Evolutionary conservation across 2,329 filamentous ascomycete genomes (phyloP), one percentile per base, ranked within the genome.

Genomic region (Tolypocladium inflatum): DNA sequence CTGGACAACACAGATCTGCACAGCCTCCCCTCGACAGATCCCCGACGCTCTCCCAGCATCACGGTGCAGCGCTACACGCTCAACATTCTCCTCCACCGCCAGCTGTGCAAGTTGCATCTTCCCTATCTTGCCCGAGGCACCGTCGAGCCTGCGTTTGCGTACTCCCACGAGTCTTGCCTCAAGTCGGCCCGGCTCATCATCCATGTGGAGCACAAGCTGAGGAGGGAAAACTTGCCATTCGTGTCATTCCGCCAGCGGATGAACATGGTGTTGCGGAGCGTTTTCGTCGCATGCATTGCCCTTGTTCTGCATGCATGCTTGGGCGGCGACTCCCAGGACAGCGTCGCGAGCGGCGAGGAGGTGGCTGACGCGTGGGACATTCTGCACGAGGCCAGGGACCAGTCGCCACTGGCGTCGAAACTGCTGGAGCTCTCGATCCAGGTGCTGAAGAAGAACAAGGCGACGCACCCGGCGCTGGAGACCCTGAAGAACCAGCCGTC

Each of bases 91-190:
- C 57, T 71, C 3, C 65, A 71, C 23, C 70, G 70, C 1, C 69
- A 73, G 45, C 63, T 69, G 11, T 73, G 70, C 59, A 73, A 70
- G 56, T 60, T 73, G 11, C 71, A 73, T 55, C 64, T 73, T 9
- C 71, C 71, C 6, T 73, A 68, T 55, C 59, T 73, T 9, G 69
- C 70, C 3, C 67, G 70, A 33, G 70, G 71, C 4, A 66, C 69
- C 6, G 63, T 71, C 1, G 70, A 73, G 38, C 66, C 70, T 42
- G 57, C 61, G 4, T 73, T 68, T 57, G 64, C 70, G 13, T 68
- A 66, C 55, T 73, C 71, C 8, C 65, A 68, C 11, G 61, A 65
- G 7, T 66, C 66, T 17, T 72, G 70, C 58, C 64, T 73, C 35
- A 62, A 66, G 45, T 66, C 68, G 17, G 71, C 71, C 10, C 63